These are phyloP conservation scores for Suillus sp. DNA, from an alignment of 768 basidiomycete species.

Conservation along the genomic window DNA sequence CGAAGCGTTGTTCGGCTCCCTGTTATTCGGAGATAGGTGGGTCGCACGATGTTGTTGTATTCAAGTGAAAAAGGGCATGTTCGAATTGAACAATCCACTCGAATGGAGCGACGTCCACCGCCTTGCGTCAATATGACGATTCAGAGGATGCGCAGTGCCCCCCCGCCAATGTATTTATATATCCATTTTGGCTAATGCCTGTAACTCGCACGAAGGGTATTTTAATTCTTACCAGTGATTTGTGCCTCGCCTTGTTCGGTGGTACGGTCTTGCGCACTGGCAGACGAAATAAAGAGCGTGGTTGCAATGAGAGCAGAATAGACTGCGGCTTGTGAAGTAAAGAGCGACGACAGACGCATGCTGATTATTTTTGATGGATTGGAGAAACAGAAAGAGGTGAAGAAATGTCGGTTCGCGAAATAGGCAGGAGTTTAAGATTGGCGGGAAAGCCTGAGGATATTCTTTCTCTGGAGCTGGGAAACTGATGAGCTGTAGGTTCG, in stretches of 20 bases:
- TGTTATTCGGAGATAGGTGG: background rate
- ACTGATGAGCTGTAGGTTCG: background rate
- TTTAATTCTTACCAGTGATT: conserved; percentile 35
- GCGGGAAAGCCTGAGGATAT: background rate
- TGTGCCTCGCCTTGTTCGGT: conserved; percentile 39
- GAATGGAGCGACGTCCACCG: background rate
- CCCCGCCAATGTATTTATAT: too few relatives aligned
- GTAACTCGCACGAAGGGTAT: background rate
- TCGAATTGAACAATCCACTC: background rate
- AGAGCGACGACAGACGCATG: conserved; percentile 25
- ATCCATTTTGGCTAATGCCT: background rate
- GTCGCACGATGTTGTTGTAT: background rate
- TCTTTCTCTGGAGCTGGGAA: conserved; percentile 1
- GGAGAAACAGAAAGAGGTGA: background rate
- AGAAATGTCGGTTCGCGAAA: background rate
- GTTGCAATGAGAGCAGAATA: conserved; percentile 11
- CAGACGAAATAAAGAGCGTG: conserved; percentile 12
- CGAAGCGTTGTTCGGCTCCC: background rate
- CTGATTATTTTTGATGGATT: background rate
- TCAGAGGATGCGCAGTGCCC: background rate
- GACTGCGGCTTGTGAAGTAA: conserved; percentile 14
- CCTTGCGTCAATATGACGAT: background rate
- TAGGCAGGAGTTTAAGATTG: conserved; percentile 11
- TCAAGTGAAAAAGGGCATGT: background rate
- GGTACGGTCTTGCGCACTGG: conserved; percentile 32